Percentiles rank a stretch among this genome's conserved stretches.
Evolutionary conservation across 2,329 filamentous ascomycete genomes (phyloP).

Genomic region (Magnaporthiopsis incrustans): DNA sequence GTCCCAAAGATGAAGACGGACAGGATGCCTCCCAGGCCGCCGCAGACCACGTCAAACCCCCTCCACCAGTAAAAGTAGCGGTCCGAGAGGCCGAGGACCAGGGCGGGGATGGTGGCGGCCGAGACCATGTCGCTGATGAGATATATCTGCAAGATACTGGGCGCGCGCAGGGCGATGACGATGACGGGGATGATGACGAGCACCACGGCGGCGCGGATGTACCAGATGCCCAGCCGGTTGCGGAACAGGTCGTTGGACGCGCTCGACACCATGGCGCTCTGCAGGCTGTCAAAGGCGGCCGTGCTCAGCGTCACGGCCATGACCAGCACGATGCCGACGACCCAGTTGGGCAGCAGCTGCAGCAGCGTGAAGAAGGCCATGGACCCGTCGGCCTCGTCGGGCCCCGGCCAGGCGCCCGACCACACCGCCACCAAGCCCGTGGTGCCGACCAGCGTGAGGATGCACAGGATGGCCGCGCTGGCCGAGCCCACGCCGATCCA

Average conservation of each 20-base stretch:
- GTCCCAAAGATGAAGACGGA: constrained; percentile 76
- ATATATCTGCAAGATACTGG: constrained; percentile 72
- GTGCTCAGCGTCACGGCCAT: constrained; percentile 73
- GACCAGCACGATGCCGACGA: constrained; percentile 72
- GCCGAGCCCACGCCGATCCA: constrained; percentile 67
- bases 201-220: constrained; percentile 61
- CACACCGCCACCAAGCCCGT: constrained; percentile 71
- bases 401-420: constrained; percentile 63
- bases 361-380: constrained; percentile 71
- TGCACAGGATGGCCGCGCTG: constrained; percentile 53
- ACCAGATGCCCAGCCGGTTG: constrained; percentile 70
- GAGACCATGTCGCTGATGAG: constrained; percentile 75
- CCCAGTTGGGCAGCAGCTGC: constrained; percentile 65
- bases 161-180: constrained; percentile 64
- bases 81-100: constrained; percentile 64
- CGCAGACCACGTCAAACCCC: constrained; percentile 72
- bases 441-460: constrained; percentile 64
- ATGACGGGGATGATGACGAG: constrained; percentile 67
- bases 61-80: constrained; percentile 61
- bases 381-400: constrained; percentile 44
- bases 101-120: constrained; percentile 65
- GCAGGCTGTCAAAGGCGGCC: constrained; percentile 71
- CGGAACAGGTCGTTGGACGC: constrained; percentile 79
- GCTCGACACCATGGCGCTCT: constrained; percentile 78
- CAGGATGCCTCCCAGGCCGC: constrained; percentile 68